phyloP scores from a whole-genome alignment of 371 early-diverging fungal species.

The Mucor plumbeus region DNA sequence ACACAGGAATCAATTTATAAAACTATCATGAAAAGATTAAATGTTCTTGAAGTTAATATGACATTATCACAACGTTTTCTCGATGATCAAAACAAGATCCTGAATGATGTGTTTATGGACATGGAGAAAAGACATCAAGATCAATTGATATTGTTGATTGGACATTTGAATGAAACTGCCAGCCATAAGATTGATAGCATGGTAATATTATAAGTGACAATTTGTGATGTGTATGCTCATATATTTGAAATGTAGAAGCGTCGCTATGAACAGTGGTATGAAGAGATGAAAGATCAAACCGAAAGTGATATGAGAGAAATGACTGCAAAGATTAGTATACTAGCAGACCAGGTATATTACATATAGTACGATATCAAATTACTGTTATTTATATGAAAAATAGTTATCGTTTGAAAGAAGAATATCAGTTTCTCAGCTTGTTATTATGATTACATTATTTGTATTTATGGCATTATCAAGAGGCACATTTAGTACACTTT shows the following conservation, averaged over 20 bases:
- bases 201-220: constrained; percentile 30
- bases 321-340: constrained; percentile 49
- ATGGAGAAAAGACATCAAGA: constrained; percentile 67
- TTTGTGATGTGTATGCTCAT: not conserved
- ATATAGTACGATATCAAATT: too few species aligned
- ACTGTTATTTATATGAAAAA: not conserved
- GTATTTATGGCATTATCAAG: constrained; percentile 59
- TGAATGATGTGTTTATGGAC: constrained; percentile 74
- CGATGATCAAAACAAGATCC: constrained; percentile 83
- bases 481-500: constrained; percentile 48
- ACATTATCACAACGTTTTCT: constrained; percentile 80
- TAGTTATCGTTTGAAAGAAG: constrained; percentile 68
- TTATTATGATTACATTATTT: constrained; percentile 58
- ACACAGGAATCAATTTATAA: constrained; percentile 84
- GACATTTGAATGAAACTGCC: constrained; percentile 70
- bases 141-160: constrained; percentile 61
- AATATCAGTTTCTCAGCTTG: constrained; percentile 62
- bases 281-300: constrained; percentile 59
- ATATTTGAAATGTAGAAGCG: constrained; percentile 34
- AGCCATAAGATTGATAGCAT: constrained; percentile 62
- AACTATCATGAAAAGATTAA: constrained; percentile 86
- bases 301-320: constrained; percentile 54
- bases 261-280: constrained; percentile 65
- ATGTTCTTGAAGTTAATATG: constrained; percentile 78
- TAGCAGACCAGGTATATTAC: constrained; percentile 60